These are phyloP conservation scores for Elongisporangium prolatum DNA, from an alignment of 352 stramenopile genomes.

Conservation along the genomic window DNA sequence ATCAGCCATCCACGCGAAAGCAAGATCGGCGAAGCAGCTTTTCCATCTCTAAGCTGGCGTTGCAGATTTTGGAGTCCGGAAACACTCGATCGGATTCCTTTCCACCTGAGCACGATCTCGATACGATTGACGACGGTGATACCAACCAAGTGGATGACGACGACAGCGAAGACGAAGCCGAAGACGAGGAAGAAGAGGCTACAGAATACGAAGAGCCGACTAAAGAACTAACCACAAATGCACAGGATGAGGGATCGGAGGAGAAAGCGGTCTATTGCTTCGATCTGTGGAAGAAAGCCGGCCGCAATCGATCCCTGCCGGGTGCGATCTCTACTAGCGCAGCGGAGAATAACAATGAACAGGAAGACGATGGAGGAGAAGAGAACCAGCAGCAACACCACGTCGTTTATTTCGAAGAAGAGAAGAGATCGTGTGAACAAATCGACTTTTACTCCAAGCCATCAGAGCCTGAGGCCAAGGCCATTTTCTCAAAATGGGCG, in stretches of 20 bases:
- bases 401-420: conserved; percentile 5
- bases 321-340: conserved; percentile 38
- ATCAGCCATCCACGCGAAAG: conserved; percentile 12
- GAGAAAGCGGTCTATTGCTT: conserved; percentile 41
- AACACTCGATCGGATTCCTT: conserved; percentile 34
- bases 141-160: conserved; percentile 16
- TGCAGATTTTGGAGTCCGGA: too few relatives aligned
- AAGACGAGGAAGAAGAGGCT: conserved; percentile 8
- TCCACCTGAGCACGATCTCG: conserved; percentile 16
- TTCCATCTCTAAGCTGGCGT: conserved; percentile 42
- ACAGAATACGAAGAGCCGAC: not conserved
- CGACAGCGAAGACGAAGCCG: conserved; percentile 9
- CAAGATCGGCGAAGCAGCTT: conserved; percentile 61
- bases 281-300: conserved; percentile 53
- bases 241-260: too few relatives aligned
- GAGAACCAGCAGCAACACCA: not conserved
- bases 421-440: conserved; percentile 8
- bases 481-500: too few relatives aligned
- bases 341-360: not conserved
- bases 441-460: too few relatives aligned
- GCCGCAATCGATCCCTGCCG: conserved; percentile 30
- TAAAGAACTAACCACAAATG: too few relatives aligned
- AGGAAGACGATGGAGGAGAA: not conserved
- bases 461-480: too few relatives aligned
- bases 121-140: conserved; percentile 19